Percentiles rank a stretch among this genome's conserved stretches.
Evolutionary conservation across 2,329 filamentous ascomycete species (phyloP).

Genomic region (Hypomyces rosellus): DNA sequence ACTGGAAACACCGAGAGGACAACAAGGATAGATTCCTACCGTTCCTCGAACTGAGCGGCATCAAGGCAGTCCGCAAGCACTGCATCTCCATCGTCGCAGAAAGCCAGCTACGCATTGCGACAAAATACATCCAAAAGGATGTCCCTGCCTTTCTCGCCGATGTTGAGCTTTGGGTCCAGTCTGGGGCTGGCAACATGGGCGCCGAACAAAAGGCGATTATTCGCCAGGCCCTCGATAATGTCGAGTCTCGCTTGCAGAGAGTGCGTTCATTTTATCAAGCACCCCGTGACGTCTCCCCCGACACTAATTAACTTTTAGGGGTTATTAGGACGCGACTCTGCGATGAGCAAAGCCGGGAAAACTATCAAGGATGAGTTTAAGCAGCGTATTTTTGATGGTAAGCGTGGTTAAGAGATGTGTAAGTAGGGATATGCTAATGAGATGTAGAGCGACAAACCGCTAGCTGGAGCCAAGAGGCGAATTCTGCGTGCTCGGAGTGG

Average conservation of each 20-base stretch:
- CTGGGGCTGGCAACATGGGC: slow-evolving; percentile 31
- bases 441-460: background rate
- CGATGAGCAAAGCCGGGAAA: background rate
- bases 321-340: background rate
- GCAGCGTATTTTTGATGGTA: background rate
- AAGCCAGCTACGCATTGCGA: slow-evolving; percentile 31
- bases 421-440: background rate
- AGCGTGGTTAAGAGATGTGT: background rate
- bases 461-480: slow-evolving; percentile 15
- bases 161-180: slow-evolving; percentile 38
- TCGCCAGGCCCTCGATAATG: slow-evolving; percentile 23
- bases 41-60: slow-evolving; percentile 36
- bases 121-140: slow-evolving; percentile 32
- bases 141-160: slow-evolving; percentile 36
- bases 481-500: slow-evolving; percentile 26
- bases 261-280: slow-evolving; percentile 18
- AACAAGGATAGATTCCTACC: slow-evolving; percentile 21
- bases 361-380: background rate
- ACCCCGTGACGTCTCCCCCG: too few species aligned
- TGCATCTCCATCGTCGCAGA: slow-evolving; percentile 40
- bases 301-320: background rate
- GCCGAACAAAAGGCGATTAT: slow-evolving; percentile 31
- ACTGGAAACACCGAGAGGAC: slow-evolving; percentile 30
- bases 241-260: slow-evolving; percentile 26
- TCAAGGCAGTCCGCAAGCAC: slow-evolving; percentile 33